These are phyloP conservation scores for Populus hybrid DNA, from an alignment of 441 rosid genomes.

Conservation along the genomic window DNA sequence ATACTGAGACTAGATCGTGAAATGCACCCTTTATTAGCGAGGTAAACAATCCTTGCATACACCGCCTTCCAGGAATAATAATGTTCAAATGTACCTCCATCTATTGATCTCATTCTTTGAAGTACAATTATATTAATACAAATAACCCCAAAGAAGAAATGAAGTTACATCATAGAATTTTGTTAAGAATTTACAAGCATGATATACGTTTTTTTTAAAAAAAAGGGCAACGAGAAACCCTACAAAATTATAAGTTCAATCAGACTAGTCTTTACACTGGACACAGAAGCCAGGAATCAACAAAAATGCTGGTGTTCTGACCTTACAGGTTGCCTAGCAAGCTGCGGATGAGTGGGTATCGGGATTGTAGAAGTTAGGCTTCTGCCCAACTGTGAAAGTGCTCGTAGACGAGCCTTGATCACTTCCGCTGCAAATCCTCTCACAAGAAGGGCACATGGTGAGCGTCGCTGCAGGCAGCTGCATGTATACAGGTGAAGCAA, in stretches of 20 bases:
- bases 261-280: neutral
- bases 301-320: slow-evolving; percentile 13
- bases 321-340: slow-evolving; percentile 21
- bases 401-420: slow-evolving; percentile 15
- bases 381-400: slow-evolving; percentile 26
- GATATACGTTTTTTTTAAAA: neutral
- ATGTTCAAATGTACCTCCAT: neutral
- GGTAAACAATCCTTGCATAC: neutral
- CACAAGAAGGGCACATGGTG: slow-evolving; percentile 63
- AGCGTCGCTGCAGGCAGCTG: slow-evolving; percentile 53
- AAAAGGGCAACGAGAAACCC: neutral
- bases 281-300: slow-evolving; percentile 8
- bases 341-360: slow-evolving; percentile 39
- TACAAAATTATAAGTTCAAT: slow-evolving; percentile 9
- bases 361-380: slow-evolving; percentile 26
- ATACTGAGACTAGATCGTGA: no score
- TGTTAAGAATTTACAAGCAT: slow-evolving; percentile 14
- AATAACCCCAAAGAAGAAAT: neutral
- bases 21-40: neutral
- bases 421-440: slow-evolving; percentile 30
- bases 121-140: neutral
- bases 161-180: neutral
- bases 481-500: slow-evolving; percentile 32
- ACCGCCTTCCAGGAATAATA: neutral
- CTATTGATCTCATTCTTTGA: neutral